Base-by-base conservation (phyloP, 331 rosid genomes). In the Pyrus hybrid region DNA sequence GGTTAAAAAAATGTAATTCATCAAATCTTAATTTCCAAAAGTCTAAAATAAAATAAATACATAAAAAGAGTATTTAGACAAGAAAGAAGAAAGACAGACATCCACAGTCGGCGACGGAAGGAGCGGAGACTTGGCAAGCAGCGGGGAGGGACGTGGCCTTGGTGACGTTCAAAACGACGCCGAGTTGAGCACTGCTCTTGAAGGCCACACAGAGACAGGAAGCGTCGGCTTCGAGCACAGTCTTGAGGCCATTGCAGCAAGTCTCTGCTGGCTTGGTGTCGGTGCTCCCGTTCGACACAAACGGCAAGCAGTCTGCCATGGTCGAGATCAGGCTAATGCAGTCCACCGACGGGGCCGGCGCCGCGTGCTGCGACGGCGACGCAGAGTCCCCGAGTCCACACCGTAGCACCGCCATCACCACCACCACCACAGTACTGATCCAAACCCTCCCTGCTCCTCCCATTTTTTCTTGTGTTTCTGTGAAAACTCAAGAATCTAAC, bases 71-170 rank as follows among this genome's bases (percentile, higher is more conserved):
- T 0, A 22, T 8, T 35, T 35, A 49, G 14, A 32, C 5, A 5
- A 22, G 32, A 14, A 18, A 8, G 49, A 13, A 68, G 68, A 70
- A 49, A 14, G 0, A 82, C 93, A 74, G 14, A 93, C 98, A 77
- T 84, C 76, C 90, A 57, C 98, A 93, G 57, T 83, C 81, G 26
- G 91, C 1, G 45, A 73, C 69, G 22, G 96, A 77, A 23, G 98
- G 90, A 47, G 93, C 85, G 13, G 93, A 81, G 79, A 91, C 75
- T 77, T 90, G 81, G 89, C 98, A 93, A 22, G 91, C 95, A 25
- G 90, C 74, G 12, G 98, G 97, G 73, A 93, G 97, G 79, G 87
- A 28, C 17, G 63, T 1, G 22, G 97, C 98, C 82, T 86, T 90
- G 1, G 97, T 82, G 76, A 89, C 37, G 77, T 95, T 92, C 83